Base-by-base conservation (phyloP, 306 rosid genomes). In the Pyrus communis region DNA sequence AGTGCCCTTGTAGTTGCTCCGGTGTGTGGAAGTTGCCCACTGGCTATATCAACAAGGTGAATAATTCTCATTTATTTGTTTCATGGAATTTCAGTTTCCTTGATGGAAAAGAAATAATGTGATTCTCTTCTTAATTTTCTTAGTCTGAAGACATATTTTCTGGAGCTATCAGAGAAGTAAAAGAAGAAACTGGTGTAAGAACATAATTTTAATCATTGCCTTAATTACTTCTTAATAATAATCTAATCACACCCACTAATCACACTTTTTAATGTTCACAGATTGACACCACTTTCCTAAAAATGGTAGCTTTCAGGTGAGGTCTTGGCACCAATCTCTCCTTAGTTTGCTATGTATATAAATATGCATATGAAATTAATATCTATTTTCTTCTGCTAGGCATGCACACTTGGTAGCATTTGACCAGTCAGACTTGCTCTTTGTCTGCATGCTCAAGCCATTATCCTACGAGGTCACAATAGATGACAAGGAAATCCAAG, bases 271-370 rank as follows among this genome's bases (percentile, higher is more conserved):
- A 70, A 7, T 49, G 19, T 69, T 61, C 22, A 43, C 81, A 84
- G 87, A 67, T 87, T 15, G 88, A 87, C 68, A 82, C 88, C 27
- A 65, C 57, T 69, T 82, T 82, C 69, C 80, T 84, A 38, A 82
- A 82, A 77, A 71, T 84, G 73, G 85, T 82, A 60, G 88, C 86
- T 60, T 87, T 87, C 86, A 82, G 90, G 90, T 84, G 69, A 27
- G 17, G 12, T 14, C 40, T 61, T 61, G 35, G 9, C 63, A 22
- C 63, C 30, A 3, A 22, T 58, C 2, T 11, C 9, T 3, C 59
- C 30, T 22, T 58, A 9, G 63, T 19, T 54, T 54, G 23, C 45
- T 42, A 9, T 42, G 45, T 9, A 42, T 42, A 42, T 42, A 42
- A 9, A 42, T 42, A 9, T 9, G 45, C 45, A 42, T 10, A 42